Percentiles rank a stretch among this genome's conserved stretches.
phyloP scores from a whole-genome alignment of 345 rosid species.

The Gossypium herbaceum region DNA sequence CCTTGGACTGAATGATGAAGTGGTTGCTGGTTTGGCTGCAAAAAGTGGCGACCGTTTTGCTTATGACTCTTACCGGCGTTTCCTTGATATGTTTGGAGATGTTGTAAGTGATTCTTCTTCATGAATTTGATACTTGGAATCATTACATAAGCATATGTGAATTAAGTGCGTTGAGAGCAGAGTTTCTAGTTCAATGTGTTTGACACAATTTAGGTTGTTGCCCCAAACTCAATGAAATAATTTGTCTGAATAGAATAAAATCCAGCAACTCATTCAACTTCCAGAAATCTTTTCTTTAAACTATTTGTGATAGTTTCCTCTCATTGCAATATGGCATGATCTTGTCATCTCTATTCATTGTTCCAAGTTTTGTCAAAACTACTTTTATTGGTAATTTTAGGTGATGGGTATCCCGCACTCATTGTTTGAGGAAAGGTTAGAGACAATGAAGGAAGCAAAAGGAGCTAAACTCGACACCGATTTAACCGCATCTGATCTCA shows the following conservation, averaged over 20 bases:
- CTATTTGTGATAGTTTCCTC: neutral
- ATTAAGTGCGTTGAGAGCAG: neutral
- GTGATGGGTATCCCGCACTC: constrained; percentile 88
- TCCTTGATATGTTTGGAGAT: constrained; percentile 88
- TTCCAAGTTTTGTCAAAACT: constrained; percentile 3
- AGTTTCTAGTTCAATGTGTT: neutral
- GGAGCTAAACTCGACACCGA: constrained; percentile 69
- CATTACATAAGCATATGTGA: neutral
- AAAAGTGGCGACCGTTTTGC: constrained; percentile 93
- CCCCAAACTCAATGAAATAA: neutral
- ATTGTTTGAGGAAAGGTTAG: constrained; percentile 72
- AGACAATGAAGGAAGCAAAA: constrained; percentile 56
- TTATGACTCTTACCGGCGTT: constrained; percentile 85
- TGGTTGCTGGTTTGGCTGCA: constrained; percentile 59
- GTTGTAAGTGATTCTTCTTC: constrained; percentile 58
- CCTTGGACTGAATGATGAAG: constrained; percentile 87
- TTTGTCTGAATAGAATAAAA: neutral
- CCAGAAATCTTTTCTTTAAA: neutral
- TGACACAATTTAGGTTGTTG: neutral
- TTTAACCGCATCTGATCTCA: constrained; percentile 69
- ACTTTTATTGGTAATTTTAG: constrained; percentile 28
- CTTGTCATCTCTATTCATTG: constrained; percentile 5
- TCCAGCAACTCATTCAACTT: neutral
- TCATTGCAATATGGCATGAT: neutral
- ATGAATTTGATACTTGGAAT: neutral